Evolutionary conservation across 441 rosid species (phyloP).

Genomic region (Daphne laureola): DNA sequence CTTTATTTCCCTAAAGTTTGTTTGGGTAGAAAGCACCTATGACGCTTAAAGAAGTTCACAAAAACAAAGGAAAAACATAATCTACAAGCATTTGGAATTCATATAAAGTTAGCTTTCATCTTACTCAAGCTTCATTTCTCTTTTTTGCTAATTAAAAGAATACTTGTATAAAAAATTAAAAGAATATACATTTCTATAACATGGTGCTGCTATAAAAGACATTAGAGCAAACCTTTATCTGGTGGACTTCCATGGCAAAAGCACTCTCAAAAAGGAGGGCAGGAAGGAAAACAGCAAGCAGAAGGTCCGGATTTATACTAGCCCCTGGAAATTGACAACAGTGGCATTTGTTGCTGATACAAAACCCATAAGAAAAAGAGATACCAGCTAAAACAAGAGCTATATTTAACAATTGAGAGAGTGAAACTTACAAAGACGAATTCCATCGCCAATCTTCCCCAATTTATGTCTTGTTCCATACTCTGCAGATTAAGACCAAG

Average conservation of each 20-base stretch:
- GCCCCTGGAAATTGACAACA: slow-evolving; percentile 53
- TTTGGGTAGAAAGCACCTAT: too few relatives aligned
- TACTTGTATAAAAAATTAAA: too few relatives aligned
- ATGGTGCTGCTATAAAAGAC: too few relatives aligned
- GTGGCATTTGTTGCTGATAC: slow-evolving; percentile 4
- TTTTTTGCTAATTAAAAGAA: too few relatives aligned
- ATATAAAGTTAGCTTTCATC: too few relatives aligned
- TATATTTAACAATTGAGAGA: slow-evolving; percentile 2
- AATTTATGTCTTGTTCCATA: slow-evolving; percentile 57
- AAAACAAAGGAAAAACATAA: too few relatives aligned
- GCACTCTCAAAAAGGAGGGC: slow-evolving; percentile 97
- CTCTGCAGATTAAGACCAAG: slow-evolving; percentile 37
- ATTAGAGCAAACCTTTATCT: slow-evolving; percentile 62
- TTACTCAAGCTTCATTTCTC: too few relatives aligned
- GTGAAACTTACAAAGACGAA: slow-evolving; percentile 75
- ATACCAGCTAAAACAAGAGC: slow-evolving; percentile 3
- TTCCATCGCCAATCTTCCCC: slow-evolving; percentile 80
- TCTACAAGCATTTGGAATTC: too few relatives aligned
- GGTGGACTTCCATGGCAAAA: slow-evolving; percentile 88
- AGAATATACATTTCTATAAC: too few relatives aligned
- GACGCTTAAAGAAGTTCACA: too few relatives aligned
- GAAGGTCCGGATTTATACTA: slow-evolving; percentile 61
- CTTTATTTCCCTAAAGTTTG: too few relatives aligned
- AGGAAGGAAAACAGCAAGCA: slow-evolving; percentile 90
- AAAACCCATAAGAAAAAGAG: slow-evolving; percentile 7